Base-by-base conservation (phyloP, 2,329 filamentous ascomycete genomes). In the Paecilomyces sp. region DNA sequence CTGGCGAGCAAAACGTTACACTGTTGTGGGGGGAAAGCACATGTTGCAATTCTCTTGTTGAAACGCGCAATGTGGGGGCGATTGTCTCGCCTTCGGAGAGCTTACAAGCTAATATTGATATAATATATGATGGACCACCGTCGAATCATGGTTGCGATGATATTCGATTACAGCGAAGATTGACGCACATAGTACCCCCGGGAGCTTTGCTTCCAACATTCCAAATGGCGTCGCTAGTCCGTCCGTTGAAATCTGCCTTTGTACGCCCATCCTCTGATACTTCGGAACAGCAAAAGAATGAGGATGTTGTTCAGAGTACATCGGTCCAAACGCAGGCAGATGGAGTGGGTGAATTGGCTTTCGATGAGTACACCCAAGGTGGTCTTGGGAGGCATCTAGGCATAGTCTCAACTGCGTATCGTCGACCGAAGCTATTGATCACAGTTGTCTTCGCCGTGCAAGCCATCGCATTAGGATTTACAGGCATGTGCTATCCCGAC, bases 371-470 rank as follows among this genome's bases (percentile, higher is more conserved):
- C 24, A 67, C 65, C 3, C 33, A 61, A 5, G 66, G 66, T 15
- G 66, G 66, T 50, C 59, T 67, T 30, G 66, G 66, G 11, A 61
- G 66, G 8, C 66, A 67, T 57, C 34, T 67, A 33, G 66, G 66
- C 15, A 52, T 64, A 13, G 58, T 60, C 2, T 67, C 66, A 25
- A 67, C 65, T 1, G 64, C 62, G 1, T 89, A 86, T 67, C 80
- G 82, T 1, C 77, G 77, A 31, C 87, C 87, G 0, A 79, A 81
- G 11, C 83, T 87, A 61, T 75, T 89, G 6, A 83, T 85, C 0
- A 85, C 85, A 1, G 84, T 83, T 0, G 67, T 89, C 2, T 79
- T 88, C n/a, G 84, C 85, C 0, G 78, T 85, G 0, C 82, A 88
- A 61, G 83, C 83, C 0, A 79, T 88, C 0, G 70, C 88, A 0